A percentile compares a stretch with the other conserved stretches of the same genome.
Evolutionary conservation across 1,284 basidiomycete species (phyloP).

Genomic region (Cutaneotrichosporon sp.): DNA sequence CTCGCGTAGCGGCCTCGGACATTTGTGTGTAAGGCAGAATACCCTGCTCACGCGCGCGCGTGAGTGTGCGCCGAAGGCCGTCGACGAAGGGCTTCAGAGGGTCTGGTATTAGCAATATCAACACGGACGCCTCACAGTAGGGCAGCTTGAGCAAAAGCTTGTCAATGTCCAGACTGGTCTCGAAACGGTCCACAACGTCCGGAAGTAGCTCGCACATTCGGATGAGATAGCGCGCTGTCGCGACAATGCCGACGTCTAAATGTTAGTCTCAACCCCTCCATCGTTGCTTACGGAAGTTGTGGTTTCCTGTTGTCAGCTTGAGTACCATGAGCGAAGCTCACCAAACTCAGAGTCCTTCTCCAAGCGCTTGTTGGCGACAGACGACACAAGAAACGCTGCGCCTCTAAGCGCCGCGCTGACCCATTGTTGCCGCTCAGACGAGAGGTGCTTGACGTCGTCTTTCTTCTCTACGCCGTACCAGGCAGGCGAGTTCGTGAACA

Average conservation of each 20-base stretch:
- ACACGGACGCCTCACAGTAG: not conserved
- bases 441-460: conserved; percentile 11
- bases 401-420: conserved; percentile 8
- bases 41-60: conserved; percentile 13
- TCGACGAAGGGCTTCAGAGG: conserved; percentile 9
- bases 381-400: conserved; percentile 10
- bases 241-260: conserved; percentile 17
- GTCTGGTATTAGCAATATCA: not conserved
- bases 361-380: conserved; percentile 11
- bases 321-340: not conserved
- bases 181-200: conserved; percentile 7
- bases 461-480: conserved; percentile 15
- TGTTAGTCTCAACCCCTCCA: not conserved
- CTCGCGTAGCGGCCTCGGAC: conserved; percentile 3
- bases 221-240: conserved; percentile 20
- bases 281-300: conserved; percentile 12
- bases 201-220: conserved; percentile 20
- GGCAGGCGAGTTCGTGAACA: conserved; percentile 14
- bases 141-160: conserved; percentile 15
- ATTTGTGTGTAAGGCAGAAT: conserved; percentile 12
- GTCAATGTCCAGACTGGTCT: conserved; percentile 20
- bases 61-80: conserved; percentile 14
- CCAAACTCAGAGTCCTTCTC: conserved; percentile 19
- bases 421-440: conserved; percentile 11
- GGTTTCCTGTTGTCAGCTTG: conserved; percentile 5